Percentiles rank a stretch among this genome's conserved stretches.
Evolutionary conservation across 129 eudicot genomes (phyloP).

Genomic region (Kitagawia praeruptora): DNA sequence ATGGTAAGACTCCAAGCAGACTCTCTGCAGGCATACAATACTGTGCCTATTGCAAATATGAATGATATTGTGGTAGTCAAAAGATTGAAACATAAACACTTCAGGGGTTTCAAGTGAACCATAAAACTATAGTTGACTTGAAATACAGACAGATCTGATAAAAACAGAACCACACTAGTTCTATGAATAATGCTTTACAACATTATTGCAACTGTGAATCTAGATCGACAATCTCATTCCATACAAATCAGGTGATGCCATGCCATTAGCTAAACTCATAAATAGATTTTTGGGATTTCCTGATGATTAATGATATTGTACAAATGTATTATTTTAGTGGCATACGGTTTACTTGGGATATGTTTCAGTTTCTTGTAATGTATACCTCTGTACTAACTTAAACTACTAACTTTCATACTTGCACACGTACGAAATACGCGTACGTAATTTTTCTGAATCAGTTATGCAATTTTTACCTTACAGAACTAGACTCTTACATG

Average conservation of each 20-base stretch:
- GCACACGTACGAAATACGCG: neutral
- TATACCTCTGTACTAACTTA: neutral
- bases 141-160: neutral
- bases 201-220: constrained; percentile 34
- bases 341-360: neutral
- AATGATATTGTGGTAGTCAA: neutral
- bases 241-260: constrained; percentile 81
- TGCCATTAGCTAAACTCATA: constrained; percentile 75
- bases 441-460: neutral
- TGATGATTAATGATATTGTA: constrained; percentile 36
- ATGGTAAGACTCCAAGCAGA: neutral
- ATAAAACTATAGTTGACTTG: neutral
- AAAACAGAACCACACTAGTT: neutral
- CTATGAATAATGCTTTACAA: constrained; percentile 27
- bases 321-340: neutral
- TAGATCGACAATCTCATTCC: constrained; percentile 47
- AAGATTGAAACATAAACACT: neutral
- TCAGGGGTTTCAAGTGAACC: neutral
- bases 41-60: neutral
- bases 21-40: neutral
- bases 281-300: constrained; percentile 65
- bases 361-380: neutral
- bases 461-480: neutral
- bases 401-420: neutral
- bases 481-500: neutral